These are phyloP conservation scores for Dispira simplex DNA, from an alignment of 192 early-diverging fungal genomes.

Conservation along the genomic window DNA sequence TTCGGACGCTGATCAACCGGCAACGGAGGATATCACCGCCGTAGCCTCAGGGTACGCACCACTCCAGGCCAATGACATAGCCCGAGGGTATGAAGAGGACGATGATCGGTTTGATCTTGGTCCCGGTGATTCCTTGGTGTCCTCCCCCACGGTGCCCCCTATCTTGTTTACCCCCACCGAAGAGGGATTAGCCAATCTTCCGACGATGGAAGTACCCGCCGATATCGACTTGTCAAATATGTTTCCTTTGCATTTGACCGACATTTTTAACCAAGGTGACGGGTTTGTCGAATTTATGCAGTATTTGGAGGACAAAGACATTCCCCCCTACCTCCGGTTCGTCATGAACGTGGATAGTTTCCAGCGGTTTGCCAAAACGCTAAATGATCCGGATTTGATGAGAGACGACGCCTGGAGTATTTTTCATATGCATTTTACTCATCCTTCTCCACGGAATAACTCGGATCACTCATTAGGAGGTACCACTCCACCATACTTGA, in stretches of 20 bases:
- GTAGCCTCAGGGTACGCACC: neutral
- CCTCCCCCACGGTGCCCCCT: too few relatives aligned
- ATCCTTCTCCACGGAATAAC: neutral
- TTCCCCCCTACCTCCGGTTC: conserved; percentile 8
- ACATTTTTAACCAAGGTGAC: neutral
- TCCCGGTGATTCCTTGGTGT: neutral
- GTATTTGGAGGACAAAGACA: conserved; percentile 5
- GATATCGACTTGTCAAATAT: neutral
- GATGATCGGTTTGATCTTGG: neutral
- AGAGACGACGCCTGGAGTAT: conserved; percentile 12
- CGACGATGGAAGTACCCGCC: neutral
- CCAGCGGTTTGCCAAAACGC: conserved; percentile 10
- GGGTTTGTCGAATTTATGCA: conserved; percentile 12
- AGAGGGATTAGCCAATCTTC: too few relatives aligned
- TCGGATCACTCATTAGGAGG: neutral
- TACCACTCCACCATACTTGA: neutral
- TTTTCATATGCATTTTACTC: conserved; percentile 9
- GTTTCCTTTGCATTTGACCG: neutral
- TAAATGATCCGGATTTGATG: conserved; percentile 12
- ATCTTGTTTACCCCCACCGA: too few relatives aligned
- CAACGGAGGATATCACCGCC: neutral
- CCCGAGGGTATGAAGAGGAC: neutral
- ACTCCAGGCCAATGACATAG: neutral
- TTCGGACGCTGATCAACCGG: neutral
- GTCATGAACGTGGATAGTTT: conserved; percentile 11